phyloP scores from a whole-genome alignment of 78 protist species.

The Guillardia theta region DNA sequence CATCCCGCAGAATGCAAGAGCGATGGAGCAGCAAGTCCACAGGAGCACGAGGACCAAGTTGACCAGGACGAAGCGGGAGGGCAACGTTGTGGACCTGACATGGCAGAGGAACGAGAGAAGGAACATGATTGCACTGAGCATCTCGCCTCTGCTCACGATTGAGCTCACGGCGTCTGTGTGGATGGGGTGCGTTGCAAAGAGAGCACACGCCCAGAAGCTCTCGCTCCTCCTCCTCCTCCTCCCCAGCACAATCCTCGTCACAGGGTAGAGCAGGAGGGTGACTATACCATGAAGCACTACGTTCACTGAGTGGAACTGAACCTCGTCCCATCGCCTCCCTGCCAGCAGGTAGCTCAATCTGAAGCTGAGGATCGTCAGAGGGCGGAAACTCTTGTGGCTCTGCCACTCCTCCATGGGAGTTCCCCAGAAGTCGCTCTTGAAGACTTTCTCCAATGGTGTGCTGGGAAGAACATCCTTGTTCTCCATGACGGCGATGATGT shows the following conservation, averaged over 20 bases:
- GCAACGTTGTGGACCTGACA: not conserved
- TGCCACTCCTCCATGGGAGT: not conserved
- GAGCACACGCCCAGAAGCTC: not conserved
- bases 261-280: not conserved
- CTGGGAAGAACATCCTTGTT: not conserved
- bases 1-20: not conserved
- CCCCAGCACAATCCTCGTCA: not conserved
- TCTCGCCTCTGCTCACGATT: slow-evolving; percentile 6
- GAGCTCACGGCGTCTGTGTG: slow-evolving; percentile 46
- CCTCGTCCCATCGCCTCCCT: not conserved
- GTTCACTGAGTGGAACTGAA: not conserved
- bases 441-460: not conserved
- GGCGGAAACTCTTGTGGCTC: not conserved
- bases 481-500: not conserved
- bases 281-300: not conserved
- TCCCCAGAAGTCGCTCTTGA: slow-evolving; percentile 27
- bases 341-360: not conserved
- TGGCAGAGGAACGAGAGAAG: slow-evolving; percentile 16
- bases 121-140: not conserved
- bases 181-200: slow-evolving; percentile 29
- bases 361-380: slow-evolving; percentile 13
- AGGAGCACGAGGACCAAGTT: not conserved
- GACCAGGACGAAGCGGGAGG: not conserved
- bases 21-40: not conserved
- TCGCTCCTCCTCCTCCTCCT: not conserved